A percentile compares a stretch with the other conserved stretches of the same genome.
Conservation (phyloP, 495 filamentous ascomycete species). For the Penicillium fimorum region DNA sequence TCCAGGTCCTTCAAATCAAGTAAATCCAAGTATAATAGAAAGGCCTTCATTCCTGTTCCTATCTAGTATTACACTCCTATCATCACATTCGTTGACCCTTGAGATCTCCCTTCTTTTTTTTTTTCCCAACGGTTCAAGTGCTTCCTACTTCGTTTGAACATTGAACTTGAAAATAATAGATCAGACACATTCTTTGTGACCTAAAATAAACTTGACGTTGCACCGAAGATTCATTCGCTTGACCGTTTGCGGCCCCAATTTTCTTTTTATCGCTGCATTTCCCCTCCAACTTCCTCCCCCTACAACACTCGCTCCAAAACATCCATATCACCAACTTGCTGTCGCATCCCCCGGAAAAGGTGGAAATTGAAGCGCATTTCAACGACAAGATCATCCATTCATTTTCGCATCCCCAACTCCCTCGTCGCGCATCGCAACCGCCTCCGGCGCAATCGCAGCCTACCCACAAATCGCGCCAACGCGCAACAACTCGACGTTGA, state of each 20-base stretch:
- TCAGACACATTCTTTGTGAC: slow-evolving; percentile 6
- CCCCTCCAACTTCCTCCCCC: slow-evolving; percentile 26
- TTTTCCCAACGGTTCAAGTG: background rate
- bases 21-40: slow-evolving; percentile 16
- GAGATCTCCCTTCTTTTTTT: slow-evolving; percentile 7
- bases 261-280: slow-evolving; percentile 27
- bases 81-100: slow-evolving; percentile 14
- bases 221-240: slow-evolving; percentile 30
- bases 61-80: background rate
- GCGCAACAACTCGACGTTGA: slow-evolving; percentile 8
- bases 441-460: slow-evolving; percentile 40
- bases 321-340: slow-evolving; percentile 11
- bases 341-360: slow-evolving; percentile 34
- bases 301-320: slow-evolving; percentile 23
- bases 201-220: slow-evolving; percentile 17
- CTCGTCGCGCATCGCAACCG: slow-evolving; percentile 28
- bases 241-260: slow-evolving; percentile 30
- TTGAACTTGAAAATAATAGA: background rate
- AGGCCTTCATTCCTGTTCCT: slow-evolving; percentile 9
- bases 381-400: slow-evolving; percentile 12
- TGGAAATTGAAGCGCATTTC: slow-evolving; percentile 33
- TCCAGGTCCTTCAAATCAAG: background rate
- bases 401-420: slow-evolving; percentile 22
- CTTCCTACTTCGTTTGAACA: background rate
- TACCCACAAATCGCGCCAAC: slow-evolving; percentile 23